These are phyloP conservation scores for Saccharomyces eubayanus DNA, from an alignment of 805 yeast genomes.

Conservation along the genomic window DNA sequence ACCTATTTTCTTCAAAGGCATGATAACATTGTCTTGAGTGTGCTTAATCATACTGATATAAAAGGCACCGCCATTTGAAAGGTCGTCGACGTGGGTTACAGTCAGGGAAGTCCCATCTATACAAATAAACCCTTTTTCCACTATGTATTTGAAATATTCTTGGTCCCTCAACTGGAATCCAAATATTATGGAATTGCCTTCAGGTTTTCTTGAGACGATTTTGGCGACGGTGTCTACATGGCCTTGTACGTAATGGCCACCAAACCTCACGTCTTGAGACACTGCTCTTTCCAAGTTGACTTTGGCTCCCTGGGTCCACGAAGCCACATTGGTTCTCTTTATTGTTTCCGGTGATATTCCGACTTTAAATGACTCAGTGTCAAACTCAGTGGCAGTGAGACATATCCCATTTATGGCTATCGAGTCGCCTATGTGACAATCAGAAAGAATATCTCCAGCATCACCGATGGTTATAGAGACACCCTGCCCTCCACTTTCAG, in stretches of 20 bases:
- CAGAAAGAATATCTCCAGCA: slow-evolving; percentile 55
- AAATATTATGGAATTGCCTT: slow-evolving; percentile 69
- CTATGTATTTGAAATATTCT: slow-evolving; percentile 60
- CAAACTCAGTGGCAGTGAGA: slow-evolving; percentile 82
- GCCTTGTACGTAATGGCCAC: slow-evolving; percentile 97
- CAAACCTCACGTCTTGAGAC: slow-evolving; percentile 64
- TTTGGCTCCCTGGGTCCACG: slow-evolving; percentile 44
- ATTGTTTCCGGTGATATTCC: slow-evolving; percentile 92
- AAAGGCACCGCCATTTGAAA: slow-evolving; percentile 37
- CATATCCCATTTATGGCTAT: slow-evolving; percentile 86
- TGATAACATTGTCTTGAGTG: slow-evolving; percentile 72
- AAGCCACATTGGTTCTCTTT: slow-evolving; percentile 67
- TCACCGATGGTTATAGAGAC: slow-evolving; percentile 59
- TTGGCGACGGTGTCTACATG: slow-evolving; percentile 87
- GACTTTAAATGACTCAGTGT: slow-evolving; percentile 58
- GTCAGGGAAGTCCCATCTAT: slow-evolving; percentile 92
- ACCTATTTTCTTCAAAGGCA: slow-evolving; percentile 58
- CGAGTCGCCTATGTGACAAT: slow-evolving; percentile 89
- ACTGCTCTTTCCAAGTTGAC: slow-evolving; percentile 94
- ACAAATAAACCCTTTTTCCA: slow-evolving; percentile 89
- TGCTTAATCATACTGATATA: slow-evolving; percentile 87
- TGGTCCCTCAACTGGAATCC: slow-evolving; percentile 64
- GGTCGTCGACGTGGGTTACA: slow-evolving; percentile 66
- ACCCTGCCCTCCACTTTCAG: slow-evolving; percentile 38
- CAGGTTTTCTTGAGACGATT: slow-evolving; percentile 46